Evolutionary conservation across 2,329 filamentous ascomycete species (phyloP), one percentile per base, ranked within the genome.

Genomic region (Sarocladium kiliense): DNA sequence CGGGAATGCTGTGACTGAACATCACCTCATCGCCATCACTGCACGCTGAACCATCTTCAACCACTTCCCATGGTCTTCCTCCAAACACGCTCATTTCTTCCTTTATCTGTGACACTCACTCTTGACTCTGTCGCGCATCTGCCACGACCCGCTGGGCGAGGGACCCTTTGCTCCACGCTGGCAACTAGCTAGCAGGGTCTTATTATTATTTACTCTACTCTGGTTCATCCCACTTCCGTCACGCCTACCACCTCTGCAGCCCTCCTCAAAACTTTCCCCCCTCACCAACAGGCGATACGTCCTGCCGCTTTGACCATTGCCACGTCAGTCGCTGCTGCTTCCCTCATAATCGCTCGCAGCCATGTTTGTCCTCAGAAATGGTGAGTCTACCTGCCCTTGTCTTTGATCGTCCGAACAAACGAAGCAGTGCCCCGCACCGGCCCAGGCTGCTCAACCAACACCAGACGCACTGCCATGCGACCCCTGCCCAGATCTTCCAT

Each of bases 301-400:
- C 44, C 44, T 49, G 44, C 44, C 44, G 37, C 27, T 10, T 21
- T 30, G 21, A 14, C 9, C 25, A 27, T 21, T 27, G 47, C 47
- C 47, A 51, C 25, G 21, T n/a, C 23, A 23, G 44, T 23, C 25
- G 44, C 44, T 45, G 41, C 41, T 45, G 44, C 26, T 49, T 32
- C 26, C 12, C 14, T 21, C 25, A 23, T 23, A 45, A 14, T 11
- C 10, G 9, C 44, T 23, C 26, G 26, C 21, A 55, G 57, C 49
- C 54, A 76, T 76, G 74, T 76, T 76, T 63, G 68, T 75, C 57
- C 68, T 74, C 59, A 67, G 70, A 58, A 75, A 74, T 66, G 72
- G 73, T 74, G 66, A 66, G 77, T 71, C 60, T 25, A 25, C 56
- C 53, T 62, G 61, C 56, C 62, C 25, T 26, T 26, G 34, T 12